Evolutionary conservation across 2,329 filamentous ascomycete species (phyloP), one percentile per base, ranked within the genome.

Genomic region (Colletotrichum lentis): DNA sequence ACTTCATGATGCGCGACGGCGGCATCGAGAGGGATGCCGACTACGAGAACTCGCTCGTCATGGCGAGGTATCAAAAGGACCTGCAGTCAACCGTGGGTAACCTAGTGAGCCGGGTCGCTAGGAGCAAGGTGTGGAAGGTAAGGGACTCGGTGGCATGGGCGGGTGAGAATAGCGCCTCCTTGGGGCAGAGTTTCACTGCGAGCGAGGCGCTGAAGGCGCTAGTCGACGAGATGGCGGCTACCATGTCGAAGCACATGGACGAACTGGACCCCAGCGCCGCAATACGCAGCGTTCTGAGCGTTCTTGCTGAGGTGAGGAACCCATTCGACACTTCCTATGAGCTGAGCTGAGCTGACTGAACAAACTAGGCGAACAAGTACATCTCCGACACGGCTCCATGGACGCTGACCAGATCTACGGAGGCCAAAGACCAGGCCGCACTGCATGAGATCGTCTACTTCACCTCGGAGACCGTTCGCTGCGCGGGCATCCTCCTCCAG

Each of bases 401-500:
- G 95, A 76, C 80, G 3, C 76, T 87, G 20, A 80, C 80, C 35
- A 85, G 81, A 47, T 72, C 77, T 2, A 72, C 74, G 2, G 75
- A 78, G 6, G 71, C 73, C 0, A 73, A 76, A 2, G 78, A 78
- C 41, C 78, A 76, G 1, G 75, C 62, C 52, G 77, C 84, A 2
- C 79, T 90, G 18, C 81, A 90, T 71, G 82, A 84, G 72, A 84
- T 86, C 44, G 83, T 99, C 35, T 97, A 88, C 77, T 84, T 91
- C 50, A 83, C 85, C 50, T 86, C 90, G 10, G 96, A 99, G 79
- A 86, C 91, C 5, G 77, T 97, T 54, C 90, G 96, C 44, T 87
- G 97, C 27, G 83, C 85, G 0, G 93, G 90, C 16, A 97, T 99
- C 72, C 82, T 98, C 54, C 81, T 99, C 52, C 94, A 97, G 77